A percentile compares a stretch with the other conserved stretches of the same genome.
Conservation (phyloP, 2,329 filamentous ascomycete genomes). For the Scolecobasidium constrictum region DNA sequence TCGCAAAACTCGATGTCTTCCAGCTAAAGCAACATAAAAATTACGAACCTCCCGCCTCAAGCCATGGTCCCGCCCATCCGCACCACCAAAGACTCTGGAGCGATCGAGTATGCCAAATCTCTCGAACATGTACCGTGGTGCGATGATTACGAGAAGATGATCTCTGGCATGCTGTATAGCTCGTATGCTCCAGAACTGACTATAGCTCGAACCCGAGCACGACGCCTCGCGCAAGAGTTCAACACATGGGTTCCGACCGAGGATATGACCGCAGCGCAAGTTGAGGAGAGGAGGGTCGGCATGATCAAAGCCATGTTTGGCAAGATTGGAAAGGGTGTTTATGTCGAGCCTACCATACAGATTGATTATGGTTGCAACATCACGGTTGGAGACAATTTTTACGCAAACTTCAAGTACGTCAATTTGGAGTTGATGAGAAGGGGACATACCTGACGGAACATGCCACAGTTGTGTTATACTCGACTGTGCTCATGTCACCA, state of each 20-base stretch:
- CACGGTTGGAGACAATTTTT: slow-evolving; percentile 59
- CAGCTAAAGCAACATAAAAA: too few relatives aligned
- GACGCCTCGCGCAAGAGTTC: slow-evolving; percentile 49
- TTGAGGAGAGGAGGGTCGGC: too few relatives aligned
- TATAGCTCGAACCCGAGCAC: slow-evolving; percentile 52
- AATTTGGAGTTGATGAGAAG: too few relatives aligned
- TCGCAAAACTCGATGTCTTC: too few relatives aligned
- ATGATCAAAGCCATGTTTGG: slow-evolving; percentile 56
- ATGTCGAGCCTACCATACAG: slow-evolving; percentile 57
- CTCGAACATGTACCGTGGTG: too few relatives aligned
- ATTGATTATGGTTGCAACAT: slow-evolving; percentile 74
- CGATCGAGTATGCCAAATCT: too few relatives aligned
- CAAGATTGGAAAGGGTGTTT: slow-evolving; percentile 55
- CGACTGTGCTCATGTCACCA: slow-evolving; percentile 63
- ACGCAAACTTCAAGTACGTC: slow-evolving; percentile 63
- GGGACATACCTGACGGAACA: too few relatives aligned
- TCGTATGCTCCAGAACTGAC: slow-evolving; percentile 61
- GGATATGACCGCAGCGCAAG: slow-evolving; percentile 52
- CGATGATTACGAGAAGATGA: slow-evolving; percentile 40
- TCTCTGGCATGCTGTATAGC: slow-evolving; percentile 59
- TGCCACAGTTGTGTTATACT: too few relatives aligned
- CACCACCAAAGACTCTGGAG: too few relatives aligned
- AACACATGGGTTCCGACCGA: slow-evolving; percentile 51
- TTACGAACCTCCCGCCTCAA: too few relatives aligned
- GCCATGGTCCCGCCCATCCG: too few relatives aligned